Evolutionary conservation across 2,329 filamentous ascomycete genomes (phyloP).

Genomic region (Penicillium sp.): DNA sequence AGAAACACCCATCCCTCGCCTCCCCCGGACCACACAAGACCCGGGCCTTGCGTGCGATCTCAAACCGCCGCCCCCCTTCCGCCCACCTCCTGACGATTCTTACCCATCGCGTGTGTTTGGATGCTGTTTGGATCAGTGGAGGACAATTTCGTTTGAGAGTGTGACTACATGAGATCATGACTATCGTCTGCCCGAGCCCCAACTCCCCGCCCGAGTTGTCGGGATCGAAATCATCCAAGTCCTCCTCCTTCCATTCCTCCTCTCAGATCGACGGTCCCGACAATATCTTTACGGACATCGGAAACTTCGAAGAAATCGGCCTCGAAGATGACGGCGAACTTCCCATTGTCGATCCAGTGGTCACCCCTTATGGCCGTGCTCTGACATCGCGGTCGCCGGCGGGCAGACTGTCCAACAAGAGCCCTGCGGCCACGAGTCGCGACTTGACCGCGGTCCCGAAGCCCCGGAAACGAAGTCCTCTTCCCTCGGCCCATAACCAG

Average conservation of each 20-base stretch:
- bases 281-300: slow-evolving; percentile 64
- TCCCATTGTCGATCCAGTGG: slow-evolving; percentile 27
- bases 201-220: slow-evolving; percentile 75
- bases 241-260: slow-evolving; percentile 79
- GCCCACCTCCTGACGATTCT: slow-evolving; percentile 10
- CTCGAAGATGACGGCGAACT: slow-evolving; percentile 64
- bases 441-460: slow-evolving; percentile 33
- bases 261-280: slow-evolving; percentile 65
- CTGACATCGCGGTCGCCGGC: slow-evolving; percentile 25
- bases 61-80: slow-evolving; percentile 13
- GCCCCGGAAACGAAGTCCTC: slow-evolving; percentile 20
- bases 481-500: slow-evolving; percentile 24
- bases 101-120: slow-evolving; percentile 10
- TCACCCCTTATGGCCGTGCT: slow-evolving; percentile 27
- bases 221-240: slow-evolving; percentile 82
- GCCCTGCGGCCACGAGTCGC: slow-evolving; percentile 28
- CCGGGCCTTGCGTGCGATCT: slow-evolving; percentile 17
- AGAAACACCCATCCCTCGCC: slow-evolving; percentile 4
- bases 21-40: slow-evolving; percentile 1
- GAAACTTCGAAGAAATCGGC: slow-evolving; percentile 90
- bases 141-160: slow-evolving; percentile 9
- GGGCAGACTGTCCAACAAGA: slow-evolving; percentile 26
- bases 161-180: slow-evolving; percentile 39
- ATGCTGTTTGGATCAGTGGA: slow-evolving; percentile 9
- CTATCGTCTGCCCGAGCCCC: slow-evolving; percentile 48